Evolutionary conservation across 805 yeast genomes (phyloP), one percentile per base, ranked within the genome.

Genomic region (Phaffomyces thermotolerans): DNA sequence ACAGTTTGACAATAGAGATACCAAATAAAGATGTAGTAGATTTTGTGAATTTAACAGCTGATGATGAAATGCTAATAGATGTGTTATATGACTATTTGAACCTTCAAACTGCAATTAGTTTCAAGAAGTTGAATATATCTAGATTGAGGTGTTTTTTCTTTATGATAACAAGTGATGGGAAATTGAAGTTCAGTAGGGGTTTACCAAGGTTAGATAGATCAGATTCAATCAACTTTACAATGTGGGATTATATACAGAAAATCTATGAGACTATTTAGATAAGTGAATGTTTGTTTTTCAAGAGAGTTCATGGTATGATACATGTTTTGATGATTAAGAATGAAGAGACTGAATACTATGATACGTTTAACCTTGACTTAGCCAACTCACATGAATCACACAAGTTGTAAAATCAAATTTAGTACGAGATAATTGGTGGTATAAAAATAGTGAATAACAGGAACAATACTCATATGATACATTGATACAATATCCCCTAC

Each of bases 41-140:
- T 12, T 49, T 66, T 23, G 38, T 50, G 3, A 41, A 37, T 2
- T 24, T 40, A 3, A 36, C 39, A 0, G 22, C 38, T 9, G 52
- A 34, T 6, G 31, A 40, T 1, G 36, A 39, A 20, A 12, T 25
- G 12, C 14, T 17, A 20, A 30, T 35, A 8, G 37, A 40, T 4
- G 47, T 43, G 32, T 13, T 54, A 41, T 31, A 47, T 52, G 30
- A 57, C 47, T 37, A 59, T 15, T 37, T 59, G 31, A 45, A 54
- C 14, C 46, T 52, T 3, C 49, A 40, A 31, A 65, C 69, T 0
- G 63, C 69, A 2, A 53, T 66, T 10, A 45, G 48, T 34, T 48
- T 59, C 37, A 43, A 44, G 4, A 54, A 55, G 33, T 43, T 66
- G 15, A 41, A 46, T 5, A 35, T 57, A 2, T 25, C 52, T 4